These are phyloP conservation scores for Prunella vulgaris DNA, from an alignment of 257 asterid species.

Conservation along the genomic window DNA sequence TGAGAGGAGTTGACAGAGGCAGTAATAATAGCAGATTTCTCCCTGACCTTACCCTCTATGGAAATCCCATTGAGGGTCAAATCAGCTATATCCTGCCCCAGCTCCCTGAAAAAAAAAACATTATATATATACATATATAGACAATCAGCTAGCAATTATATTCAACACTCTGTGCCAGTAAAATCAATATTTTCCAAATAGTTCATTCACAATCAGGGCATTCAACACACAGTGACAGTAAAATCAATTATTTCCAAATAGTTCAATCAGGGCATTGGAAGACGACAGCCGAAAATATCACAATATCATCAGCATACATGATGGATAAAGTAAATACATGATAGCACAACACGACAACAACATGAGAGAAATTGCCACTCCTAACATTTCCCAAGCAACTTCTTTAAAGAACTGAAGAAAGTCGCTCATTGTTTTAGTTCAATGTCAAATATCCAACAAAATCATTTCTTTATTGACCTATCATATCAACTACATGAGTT, in stretches of 20 bases:
- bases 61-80: conserved; percentile 49
- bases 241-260: too few relatives aligned
- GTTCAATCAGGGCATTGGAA: not conserved
- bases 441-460: conserved; percentile 9
- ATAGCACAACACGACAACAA: not conserved
- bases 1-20: conserved; percentile 50
- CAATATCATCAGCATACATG: not conserved
- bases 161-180: not conserved
- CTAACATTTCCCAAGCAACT: not conserved
- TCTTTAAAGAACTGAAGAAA: not conserved
- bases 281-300: conserved; percentile 1
- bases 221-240: not conserved
- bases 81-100: conserved; percentile 59
- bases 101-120: conserved; percentile 61
- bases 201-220: not conserved
- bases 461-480: not conserved
- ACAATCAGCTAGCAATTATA: conserved; percentile 5
- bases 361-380: not conserved
- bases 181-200: not conserved
- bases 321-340: not conserved
- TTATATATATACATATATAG: too few relatives aligned
- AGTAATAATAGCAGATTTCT: conserved; percentile 51
- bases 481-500: not conserved
- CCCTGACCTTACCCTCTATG: conserved; percentile 64
- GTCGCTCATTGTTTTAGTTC: not conserved